Evolutionary conservation across 192 early-diverging fungal genomes (phyloP).

Genomic region (Coemansia sp.): DNA sequence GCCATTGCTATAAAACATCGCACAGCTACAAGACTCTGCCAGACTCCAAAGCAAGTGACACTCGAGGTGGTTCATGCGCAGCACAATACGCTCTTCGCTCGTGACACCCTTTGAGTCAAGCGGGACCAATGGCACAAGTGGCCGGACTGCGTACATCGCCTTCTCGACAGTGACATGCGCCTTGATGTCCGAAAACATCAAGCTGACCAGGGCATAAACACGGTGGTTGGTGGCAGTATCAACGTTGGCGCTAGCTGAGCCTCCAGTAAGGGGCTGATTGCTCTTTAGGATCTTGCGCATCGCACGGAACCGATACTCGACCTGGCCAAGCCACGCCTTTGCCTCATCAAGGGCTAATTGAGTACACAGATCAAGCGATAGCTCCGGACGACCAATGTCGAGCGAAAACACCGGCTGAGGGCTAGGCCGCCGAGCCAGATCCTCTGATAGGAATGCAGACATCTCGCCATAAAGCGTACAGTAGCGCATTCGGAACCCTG

Average conservation of each 20-base stretch:
- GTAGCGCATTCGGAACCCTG: conserved; percentile 35
- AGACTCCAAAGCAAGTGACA: conserved; percentile 40
- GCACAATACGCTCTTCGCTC: conserved; percentile 13
- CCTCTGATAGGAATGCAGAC: conserved; percentile 52
- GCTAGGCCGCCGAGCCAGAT: conserved; percentile 33
- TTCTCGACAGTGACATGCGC: conserved; percentile 35
- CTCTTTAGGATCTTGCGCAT: conserved; percentile 13
- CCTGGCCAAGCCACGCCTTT: conserved; percentile 18
- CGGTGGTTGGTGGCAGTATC: conserved; percentile 11
- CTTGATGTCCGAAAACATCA: conserved; percentile 47
- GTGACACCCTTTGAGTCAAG: not conserved
- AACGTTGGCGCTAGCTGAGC: not conserved
- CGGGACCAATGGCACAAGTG: conserved; percentile 11
- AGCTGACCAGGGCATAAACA: conserved; percentile 25
- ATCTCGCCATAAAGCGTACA: conserved; percentile 46
- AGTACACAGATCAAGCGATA: conserved; percentile 32
- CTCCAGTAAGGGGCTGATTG: not conserved
- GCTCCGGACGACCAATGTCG: conserved; percentile 37
- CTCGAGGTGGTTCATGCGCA: conserved; percentile 38
- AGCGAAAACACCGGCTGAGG: conserved; percentile 42
- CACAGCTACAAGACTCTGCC: not conserved
- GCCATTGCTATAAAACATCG: not conserved
- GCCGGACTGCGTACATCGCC: conserved; percentile 40
- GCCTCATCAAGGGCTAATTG: conserved; percentile 49
- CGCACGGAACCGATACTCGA: conserved; percentile 12